These are phyloP conservation scores for Odontarrhena argentea DNA, from an alignment of 345 rosid species.

Conservation along the genomic window DNA sequence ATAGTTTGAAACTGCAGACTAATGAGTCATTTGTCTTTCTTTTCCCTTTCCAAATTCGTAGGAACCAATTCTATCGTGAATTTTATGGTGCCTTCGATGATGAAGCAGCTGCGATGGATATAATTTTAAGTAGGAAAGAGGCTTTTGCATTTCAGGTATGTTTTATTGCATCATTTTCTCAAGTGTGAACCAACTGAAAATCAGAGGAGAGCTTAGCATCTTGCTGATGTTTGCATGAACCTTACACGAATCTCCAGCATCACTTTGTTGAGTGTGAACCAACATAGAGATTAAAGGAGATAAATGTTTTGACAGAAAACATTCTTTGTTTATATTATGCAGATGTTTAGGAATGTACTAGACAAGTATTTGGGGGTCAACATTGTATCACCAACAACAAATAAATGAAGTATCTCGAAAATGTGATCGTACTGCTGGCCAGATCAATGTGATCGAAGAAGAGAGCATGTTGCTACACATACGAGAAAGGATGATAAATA, in stretches of 20 bases:
- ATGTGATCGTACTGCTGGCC: constrained; percentile 20
- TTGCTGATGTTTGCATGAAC: constrained; percentile 12
- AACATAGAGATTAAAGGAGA: not conserved
- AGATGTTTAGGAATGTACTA: constrained; percentile 69
- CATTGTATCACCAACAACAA: constrained; percentile 33
- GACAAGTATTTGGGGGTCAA: constrained; percentile 65
- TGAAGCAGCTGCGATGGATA: constrained; percentile 88
- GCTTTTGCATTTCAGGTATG: constrained; percentile 73
- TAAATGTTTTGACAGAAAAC: not conserved
- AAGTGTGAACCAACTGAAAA: constrained; percentile 9
- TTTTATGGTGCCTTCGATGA: constrained; percentile 84
- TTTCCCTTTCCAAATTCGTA: constrained; percentile 42
- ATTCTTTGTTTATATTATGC: constrained; percentile 33
- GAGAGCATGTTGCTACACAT: constrained; percentile 12
- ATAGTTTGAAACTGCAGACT: constrained; percentile 18
- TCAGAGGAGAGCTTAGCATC: constrained; percentile 3
- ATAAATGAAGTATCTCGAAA: constrained; percentile 17
- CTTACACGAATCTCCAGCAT: constrained; percentile 2
- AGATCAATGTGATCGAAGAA: constrained; percentile 9
- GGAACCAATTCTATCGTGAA: constrained; percentile 71
- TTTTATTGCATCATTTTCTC: constrained; percentile 18
- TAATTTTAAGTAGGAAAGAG: constrained; percentile 73
- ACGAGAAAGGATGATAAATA: not conserved
- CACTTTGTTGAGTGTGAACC: not conserved
- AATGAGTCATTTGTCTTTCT: constrained; percentile 16